Conservation (phyloP, 768 basidiomycete genomes). For the Guyanaporus albipodus region DNA sequence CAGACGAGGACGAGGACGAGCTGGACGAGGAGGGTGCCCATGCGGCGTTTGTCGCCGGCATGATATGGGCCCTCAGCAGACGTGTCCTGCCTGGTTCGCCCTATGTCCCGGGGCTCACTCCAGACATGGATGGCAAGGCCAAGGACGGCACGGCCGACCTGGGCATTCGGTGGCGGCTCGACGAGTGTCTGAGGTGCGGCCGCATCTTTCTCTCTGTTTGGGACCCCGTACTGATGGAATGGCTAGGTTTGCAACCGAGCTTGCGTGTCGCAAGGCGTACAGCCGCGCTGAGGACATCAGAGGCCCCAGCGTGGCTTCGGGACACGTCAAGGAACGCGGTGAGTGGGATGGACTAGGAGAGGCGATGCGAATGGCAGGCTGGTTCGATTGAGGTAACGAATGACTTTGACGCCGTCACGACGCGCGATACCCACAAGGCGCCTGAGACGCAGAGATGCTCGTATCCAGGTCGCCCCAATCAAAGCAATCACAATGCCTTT, state of each 20-base stretch:
- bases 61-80: conserved; percentile 79
- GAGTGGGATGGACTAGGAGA: conserved; percentile 67
- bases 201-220: conserved; percentile 7
- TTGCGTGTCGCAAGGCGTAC: conserved; percentile 68
- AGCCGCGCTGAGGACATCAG: neutral
- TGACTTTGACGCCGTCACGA: neutral
- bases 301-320: conserved; percentile 7
- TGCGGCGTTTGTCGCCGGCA: conserved; percentile 81
- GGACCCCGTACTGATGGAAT: neutral
- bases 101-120: conserved; percentile 49
- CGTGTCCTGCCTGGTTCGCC: conserved; percentile 69
- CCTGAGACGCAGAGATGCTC: neutral
- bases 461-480: neutral
- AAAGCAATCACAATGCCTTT: neutral
- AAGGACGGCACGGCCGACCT: conserved; percentile 36
- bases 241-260: conserved; percentile 75
- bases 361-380: conserved; percentile 72
- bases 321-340: conserved; percentile 34
- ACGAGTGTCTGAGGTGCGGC: conserved; percentile 71
- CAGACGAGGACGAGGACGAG: conserved; percentile 28
- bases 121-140: conserved; percentile 15
- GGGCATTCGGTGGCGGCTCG: conserved; percentile 66
- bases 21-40: conserved; percentile 76
- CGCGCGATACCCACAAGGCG: conserved; percentile 5
- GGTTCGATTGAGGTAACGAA: conserved; percentile 51